Evolutionary conservation across 805 yeast species (phyloP), one percentile per base, ranked within the genome.

Genomic region (Nakazawaea populi): DNA sequence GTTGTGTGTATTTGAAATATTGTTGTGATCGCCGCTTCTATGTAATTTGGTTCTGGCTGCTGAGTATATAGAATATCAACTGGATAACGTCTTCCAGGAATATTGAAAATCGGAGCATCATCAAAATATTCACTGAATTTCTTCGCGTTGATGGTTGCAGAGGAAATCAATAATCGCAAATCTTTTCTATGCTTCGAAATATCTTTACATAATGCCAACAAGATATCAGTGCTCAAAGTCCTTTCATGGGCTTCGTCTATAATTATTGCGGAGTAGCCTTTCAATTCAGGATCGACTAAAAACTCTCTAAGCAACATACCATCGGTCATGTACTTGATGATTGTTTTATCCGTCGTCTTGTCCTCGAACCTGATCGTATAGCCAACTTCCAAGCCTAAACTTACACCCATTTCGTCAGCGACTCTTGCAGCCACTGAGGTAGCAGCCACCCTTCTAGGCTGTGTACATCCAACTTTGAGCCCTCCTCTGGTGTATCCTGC

Each of bases 161-260:
- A 90, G 0, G 97, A 90, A 31, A 94, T 85, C 18, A 94, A 71
- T 4, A 94, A 60, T 57, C 82, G 82, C 49, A 94, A 69, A 54
- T 87, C 95, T 0, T 84, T 78, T 49, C 97, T 71, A 41, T 79
- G 66, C 27, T 69, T 70, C 2, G 79, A 63, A 0, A 89, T 77
- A 54, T 85, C 87, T 56, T 92, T 92, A 34, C 92, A 67, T 37
- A 94, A 69, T 0, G 96, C 96, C 47, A 92, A 71, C 7, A 92
- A 62, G 3, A 80, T 72, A 67, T 92, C 99, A 0, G 98, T 92
- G n/a, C 92, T 84, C 40, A 92, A 72, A 0, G 98, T 94, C 52
- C 99, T 76, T 64, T 94, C 99, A 63, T 94, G 99, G 0, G 99
- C 99, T 67, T 92, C 99, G 68, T 92, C 99, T 45, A 92, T 84